Base-by-base conservation (phyloP, 2,329 filamentous ascomycete genomes). In the Spiromastix sp. region DNA sequence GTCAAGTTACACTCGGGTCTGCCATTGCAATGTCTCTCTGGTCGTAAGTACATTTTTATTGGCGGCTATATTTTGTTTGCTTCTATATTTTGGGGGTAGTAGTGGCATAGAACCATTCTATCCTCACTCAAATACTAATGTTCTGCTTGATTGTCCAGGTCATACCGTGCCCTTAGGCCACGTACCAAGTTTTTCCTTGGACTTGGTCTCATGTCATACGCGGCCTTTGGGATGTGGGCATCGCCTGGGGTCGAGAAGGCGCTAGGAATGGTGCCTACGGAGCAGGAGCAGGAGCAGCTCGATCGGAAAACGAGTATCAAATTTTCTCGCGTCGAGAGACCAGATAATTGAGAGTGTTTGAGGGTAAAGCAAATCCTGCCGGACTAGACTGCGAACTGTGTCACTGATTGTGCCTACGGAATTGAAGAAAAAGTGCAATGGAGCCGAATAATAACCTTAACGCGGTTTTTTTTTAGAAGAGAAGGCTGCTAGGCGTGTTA, bases 191-290 rank as follows among this genome's bases (percentile, higher is more conserved):
- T 84, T 27, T 61, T 79, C 31, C 69, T 93, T 43, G 87, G 87
- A 47, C 55, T 77, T 32, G 81, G 77, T 48, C 61, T 93, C 45
- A 75, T 94, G 51, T 74, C 74, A 21, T 94, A 85, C 74, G 85
- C 84, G 10, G 63, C 67, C 26, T 63, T 76, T 26, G 87, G 85
- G 11, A 68, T 91, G n/a, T 79, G 80, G 52, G 52, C 83, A 12
- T 77, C 81, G 4, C 81, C 89, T 52, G 68, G 69, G 38, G 76
- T 80, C 11, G 86, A 89, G 60, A 72, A 81, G 52, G 76, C 71
- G 27, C 71, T 87, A 41, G 82, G 81, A 5, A 72, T 85, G 56
- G 77, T 72, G 25, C 74, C 86, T 2, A 80, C 77, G 1, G 77
- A 84, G 42, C 67, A 81, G 50, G 85, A 93, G 52, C 79, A 76